Base-by-base conservation (phyloP, 2,329 filamentous ascomycete species). In the Colletotrichum cordylinicola region DNA sequence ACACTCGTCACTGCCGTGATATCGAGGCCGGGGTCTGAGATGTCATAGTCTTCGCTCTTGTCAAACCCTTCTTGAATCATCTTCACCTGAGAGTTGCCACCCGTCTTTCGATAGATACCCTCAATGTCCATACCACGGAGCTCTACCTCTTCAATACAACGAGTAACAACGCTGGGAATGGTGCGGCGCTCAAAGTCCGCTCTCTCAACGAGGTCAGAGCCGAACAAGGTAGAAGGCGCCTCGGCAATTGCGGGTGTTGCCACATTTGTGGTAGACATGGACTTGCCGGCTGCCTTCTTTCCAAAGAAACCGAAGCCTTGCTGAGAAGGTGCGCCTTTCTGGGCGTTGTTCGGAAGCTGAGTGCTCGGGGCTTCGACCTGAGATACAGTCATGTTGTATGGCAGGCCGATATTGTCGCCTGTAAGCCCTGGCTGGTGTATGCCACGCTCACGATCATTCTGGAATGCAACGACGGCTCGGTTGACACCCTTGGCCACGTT, bases 61-160 rank as follows among this genome's bases (percentile, higher is more conserved):
- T 98, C 96, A 83, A 99, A 98, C 15, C 96, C 96, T 79, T 96
- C 94, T 81, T 96, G 95, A 80, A 99, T 95, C 81, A 91, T 90
- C 84, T 98, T 98, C 82, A 98, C 94, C 83, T 98, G 95, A 10
- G 95, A 95, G 80, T 94, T 96, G 79, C 96, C 97, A 73, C 97
- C 97, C 67, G 96, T 98, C 89, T 99, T 99, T 81, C 97, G 93
- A 87, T 99, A 99, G 80, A 99, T 98, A 77, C 97, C 97, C 86
- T 98, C 97, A 79, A 98, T 92, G 81, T 98, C 96, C 95, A 99
- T 98, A 85, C 96, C 97, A 82, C 97, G 93, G 27, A 97, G 87
- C 84, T 99, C 97, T 52, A 99, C 97, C 85, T 99, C 96, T 82
- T 98, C 95, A 79, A 99, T 98, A 85, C 97, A 99, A 64, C 96